Percentiles rank a stretch among this genome's conserved stretches.
These are phyloP conservation scores for Plantago coronopus DNA, from an alignment of 305 asterid genomes.

Conservation along the genomic window DNA sequence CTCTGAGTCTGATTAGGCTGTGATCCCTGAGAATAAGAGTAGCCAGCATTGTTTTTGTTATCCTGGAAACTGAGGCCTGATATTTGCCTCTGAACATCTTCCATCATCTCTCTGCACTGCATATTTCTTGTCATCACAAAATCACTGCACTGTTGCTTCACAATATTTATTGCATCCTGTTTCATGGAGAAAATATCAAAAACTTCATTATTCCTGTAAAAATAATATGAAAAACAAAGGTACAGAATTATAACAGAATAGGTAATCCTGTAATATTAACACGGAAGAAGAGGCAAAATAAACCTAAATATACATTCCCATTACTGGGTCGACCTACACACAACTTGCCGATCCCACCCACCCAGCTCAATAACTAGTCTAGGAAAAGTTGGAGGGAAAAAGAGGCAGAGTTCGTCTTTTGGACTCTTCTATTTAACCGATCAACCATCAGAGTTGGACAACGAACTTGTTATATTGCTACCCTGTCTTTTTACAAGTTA, in stretches of 20 bases:
- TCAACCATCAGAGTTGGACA: too few species aligned
- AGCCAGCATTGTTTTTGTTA: conserved; percentile 41
- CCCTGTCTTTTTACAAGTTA: too few species aligned
- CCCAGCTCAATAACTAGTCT: not conserved
- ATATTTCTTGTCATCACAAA: conserved; percentile 87
- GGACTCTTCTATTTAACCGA: too few species aligned
- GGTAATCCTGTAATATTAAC: not conserved
- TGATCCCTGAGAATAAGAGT: conserved; percentile 48
- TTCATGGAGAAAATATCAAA: conserved; percentile 17
- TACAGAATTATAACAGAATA: not conserved
- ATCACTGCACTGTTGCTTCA: conserved; percentile 96
- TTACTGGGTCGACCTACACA: not conserved
- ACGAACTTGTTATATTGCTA: too few species aligned
- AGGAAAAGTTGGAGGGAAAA: not conserved
- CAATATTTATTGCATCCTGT: conserved; percentile 86
- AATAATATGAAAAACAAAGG: too few species aligned
- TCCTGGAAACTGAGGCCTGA: conserved; percentile 88
- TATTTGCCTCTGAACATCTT: conserved; percentile 82
- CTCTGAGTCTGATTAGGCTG: conserved; percentile 56
- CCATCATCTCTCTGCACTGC: conserved; percentile 96
- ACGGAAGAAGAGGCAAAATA: not conserved
- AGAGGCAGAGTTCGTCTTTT: too few species aligned
- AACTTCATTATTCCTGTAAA: not conserved
- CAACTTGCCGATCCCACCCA: not conserved
- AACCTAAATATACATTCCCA: not conserved